phyloP scores from a whole-genome alignment of 2,329 filamentous ascomycete genomes.

The Cadophora luteo-olivacea region DNA sequence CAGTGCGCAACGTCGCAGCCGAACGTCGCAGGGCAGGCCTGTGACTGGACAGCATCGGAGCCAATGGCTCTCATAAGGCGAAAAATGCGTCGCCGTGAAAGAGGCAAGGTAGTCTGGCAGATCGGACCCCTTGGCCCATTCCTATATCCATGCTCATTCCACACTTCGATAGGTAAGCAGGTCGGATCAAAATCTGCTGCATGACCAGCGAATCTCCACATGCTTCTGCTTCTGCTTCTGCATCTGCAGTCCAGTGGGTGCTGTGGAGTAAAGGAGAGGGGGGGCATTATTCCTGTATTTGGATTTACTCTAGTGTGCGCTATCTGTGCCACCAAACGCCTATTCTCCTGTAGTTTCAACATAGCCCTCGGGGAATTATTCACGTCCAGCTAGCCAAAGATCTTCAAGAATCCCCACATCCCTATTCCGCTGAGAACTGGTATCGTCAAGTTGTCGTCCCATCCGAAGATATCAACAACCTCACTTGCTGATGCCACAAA shows the following conservation, averaged over 20 bases:
- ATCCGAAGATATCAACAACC: slow-evolving; percentile 87
- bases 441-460: slow-evolving; percentile 98
- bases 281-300: slow-evolving; percentile 26
- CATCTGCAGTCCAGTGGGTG: slow-evolving; percentile 8
- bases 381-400: slow-evolving; percentile 65
- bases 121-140: slow-evolving; percentile 10
- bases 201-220: slow-evolving; percentile 35
- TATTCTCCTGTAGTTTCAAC: slow-evolving; percentile 17
- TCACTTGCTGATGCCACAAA: slow-evolving; percentile 88
- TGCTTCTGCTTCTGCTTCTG: slow-evolving; percentile 22
- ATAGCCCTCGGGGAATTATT: slow-evolving; percentile 19
- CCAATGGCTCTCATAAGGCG: slow-evolving; percentile 20
- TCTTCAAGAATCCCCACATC: slow-evolving; percentile 88
- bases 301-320: slow-evolving; percentile 30
- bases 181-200: slow-evolving; percentile 27
- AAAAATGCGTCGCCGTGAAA: not conserved
- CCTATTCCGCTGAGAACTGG: slow-evolving; percentile 88
- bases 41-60: slow-evolving; percentile 8
- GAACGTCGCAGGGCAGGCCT: slow-evolving; percentile 24
- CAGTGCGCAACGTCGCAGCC: slow-evolving; percentile 9
- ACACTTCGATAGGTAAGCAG: slow-evolving; percentile 9
- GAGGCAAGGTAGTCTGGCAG: slow-evolving; percentile 9
- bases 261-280: not conserved
- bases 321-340: slow-evolving; percentile 34
- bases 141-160: slow-evolving; percentile 5